Evolutionary conservation across 768 basidiomycete genomes (phyloP).

Genomic region (Tremella fuciformis): DNA sequence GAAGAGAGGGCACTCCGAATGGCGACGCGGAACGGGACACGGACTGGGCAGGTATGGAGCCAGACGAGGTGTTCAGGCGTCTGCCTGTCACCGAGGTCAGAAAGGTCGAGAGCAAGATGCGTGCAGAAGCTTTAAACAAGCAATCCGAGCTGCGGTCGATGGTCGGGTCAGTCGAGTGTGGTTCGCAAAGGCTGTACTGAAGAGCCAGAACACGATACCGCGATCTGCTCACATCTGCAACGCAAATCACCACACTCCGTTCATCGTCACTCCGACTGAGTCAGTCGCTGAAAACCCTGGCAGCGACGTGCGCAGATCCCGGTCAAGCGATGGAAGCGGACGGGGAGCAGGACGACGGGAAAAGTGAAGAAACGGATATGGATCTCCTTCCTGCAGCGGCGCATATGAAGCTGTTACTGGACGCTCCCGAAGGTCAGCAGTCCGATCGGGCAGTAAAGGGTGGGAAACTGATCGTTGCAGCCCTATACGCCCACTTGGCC

Average conservation of each 20-base stretch:
- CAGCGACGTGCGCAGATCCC: constrained; percentile 37
- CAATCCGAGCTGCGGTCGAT: constrained; percentile 49
- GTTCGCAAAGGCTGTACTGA: not conserved
- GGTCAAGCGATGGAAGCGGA: constrained; percentile 20
- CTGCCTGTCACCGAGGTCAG: constrained; percentile 46
- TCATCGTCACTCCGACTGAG: constrained; percentile 46
- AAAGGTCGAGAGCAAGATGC: constrained; percentile 47
- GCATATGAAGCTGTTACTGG: constrained; percentile 84
- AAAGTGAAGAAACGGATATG: constrained; percentile 34
- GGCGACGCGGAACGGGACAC: constrained; percentile 10
- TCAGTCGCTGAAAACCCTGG: constrained; percentile 30
- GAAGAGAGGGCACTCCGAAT: constrained; percentile 2
- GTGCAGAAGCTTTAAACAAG: constrained; percentile 47
- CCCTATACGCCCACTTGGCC: constrained; percentile 79
- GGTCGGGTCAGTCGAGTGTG: constrained; percentile 41
- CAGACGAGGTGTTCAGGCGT: constrained; percentile 48
- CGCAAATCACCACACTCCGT: constrained; percentile 47
- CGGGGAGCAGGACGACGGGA: constrained; percentile 20
- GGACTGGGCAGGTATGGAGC: constrained; percentile 49
- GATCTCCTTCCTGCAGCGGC: constrained; percentile 61
- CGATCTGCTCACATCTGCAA: constrained; percentile 50
- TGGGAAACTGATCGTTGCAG: constrained; percentile 13
- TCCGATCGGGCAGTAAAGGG: not conserved
- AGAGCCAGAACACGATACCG: constrained; percentile 42
- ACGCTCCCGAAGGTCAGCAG: constrained; percentile 73